Percentiles rank a stretch among this genome's conserved stretches.
Evolutionary conservation across 257 asterid genomes (phyloP).

Genomic region (Prunella vulgaris): DNA sequence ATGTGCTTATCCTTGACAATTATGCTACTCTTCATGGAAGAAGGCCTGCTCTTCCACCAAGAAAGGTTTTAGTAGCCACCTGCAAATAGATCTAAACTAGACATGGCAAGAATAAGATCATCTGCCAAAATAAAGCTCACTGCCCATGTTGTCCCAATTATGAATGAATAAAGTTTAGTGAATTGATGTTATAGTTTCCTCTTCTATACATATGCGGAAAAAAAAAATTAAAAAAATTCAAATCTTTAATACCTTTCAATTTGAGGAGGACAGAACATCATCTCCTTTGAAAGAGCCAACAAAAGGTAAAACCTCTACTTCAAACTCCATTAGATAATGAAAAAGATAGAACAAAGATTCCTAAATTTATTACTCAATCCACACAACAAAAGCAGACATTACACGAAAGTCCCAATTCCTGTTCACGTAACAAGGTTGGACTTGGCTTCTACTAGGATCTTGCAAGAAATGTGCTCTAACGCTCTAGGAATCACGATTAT

Average conservation of each 20-base stretch:
- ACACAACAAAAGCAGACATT: slow-evolving; percentile 36
- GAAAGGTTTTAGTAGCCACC: slow-evolving; percentile 73
- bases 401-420: slow-evolving; percentile 33
- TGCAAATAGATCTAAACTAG: slow-evolving; percentile 34
- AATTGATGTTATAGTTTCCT: not conserved
- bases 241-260: slow-evolving; percentile 16
- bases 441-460: slow-evolving; percentile 11
- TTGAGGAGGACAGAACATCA: not conserved
- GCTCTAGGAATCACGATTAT: slow-evolving; percentile 37
- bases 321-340: slow-evolving; percentile 15
- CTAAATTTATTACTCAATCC: slow-evolving; percentile 27
- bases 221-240: too few species aligned
- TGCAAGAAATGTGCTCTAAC: slow-evolving; percentile 13
- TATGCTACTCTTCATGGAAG: slow-evolving; percentile 71
- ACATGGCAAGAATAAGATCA: not conserved
- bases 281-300: slow-evolving; percentile 5
- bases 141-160: not conserved
- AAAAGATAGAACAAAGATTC: slow-evolving; percentile 8
- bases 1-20: slow-evolving; percentile 68
- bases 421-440: slow-evolving; percentile 22
- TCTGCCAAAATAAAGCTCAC: not conserved
- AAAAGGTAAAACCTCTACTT: not conserved
- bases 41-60: slow-evolving; percentile 76
- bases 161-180: not conserved
- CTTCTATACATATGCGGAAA: too few species aligned